Evolutionary conservation across 2,329 filamentous ascomycete species (phyloP), one percentile per base, ranked within the genome.

Genomic region (Pseudogymnoascus sp.): DNA sequence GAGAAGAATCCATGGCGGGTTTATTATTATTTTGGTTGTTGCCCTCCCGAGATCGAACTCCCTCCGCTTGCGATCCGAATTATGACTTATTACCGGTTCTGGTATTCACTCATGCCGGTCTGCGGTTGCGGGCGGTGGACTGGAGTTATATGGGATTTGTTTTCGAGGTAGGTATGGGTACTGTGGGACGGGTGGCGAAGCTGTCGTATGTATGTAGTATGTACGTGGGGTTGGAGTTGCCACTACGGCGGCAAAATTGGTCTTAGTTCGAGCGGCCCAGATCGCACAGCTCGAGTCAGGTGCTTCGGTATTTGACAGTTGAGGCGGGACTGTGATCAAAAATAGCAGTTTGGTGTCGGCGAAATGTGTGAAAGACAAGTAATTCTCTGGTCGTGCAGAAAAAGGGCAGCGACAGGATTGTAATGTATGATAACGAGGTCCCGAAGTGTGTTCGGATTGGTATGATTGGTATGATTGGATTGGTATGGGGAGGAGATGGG

Each of bases 11-110:
- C 45, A 51, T 51, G 45, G 45, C 43, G 43, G 10, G 28, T 31
- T 10, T 31, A 31, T 13, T 25, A 23, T 45, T 23, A 14, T 23
- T 23, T 45, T 23, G 5, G 14, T 37, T 37, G 5, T 45, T 41
- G n/a, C 7, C 16, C 39, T 41, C 41, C 43, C 19, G 21, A 48
- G 19, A 48, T 48, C 43, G 19, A 25, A 14, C 21, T 25, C 45
- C 45, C 45, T 51, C 45, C 45, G 45, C 45, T 25, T 51, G 45
- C 21, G 45, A 51, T 51, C 45, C 45, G 14, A 25, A 51, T 51
- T 51, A 51, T 51, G 14, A 51, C n/a, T 28, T 51, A 51, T 51
- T 51, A 51, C 45, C 45, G 45, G 45, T 51, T 51, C 45, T 51
- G 45, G 45, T 51, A 51, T 51, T 51, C 45, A 51, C 45, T 28